Conservation (phyloP, 2,329 filamentous ascomycete species). For the Teratosphaeria gauchensis region DNA sequence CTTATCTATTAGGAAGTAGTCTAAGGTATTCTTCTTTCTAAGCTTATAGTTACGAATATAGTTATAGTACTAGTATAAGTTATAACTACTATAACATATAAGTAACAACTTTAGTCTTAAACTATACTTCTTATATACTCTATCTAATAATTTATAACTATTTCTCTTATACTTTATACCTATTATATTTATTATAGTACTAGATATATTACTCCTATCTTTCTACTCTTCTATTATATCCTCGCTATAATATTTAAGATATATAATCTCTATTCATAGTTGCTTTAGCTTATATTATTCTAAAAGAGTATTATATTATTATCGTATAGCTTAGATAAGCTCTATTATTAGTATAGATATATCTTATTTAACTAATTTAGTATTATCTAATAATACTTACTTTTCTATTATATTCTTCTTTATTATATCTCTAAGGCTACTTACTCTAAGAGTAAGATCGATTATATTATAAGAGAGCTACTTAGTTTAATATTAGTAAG, state of each 20-base stretch:
- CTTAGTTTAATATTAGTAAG: too few species aligned
- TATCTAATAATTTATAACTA: neutral
- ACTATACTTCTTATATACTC: neutral
- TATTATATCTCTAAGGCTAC: neutral
- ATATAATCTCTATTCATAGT: neutral
- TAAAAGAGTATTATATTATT: neutral
- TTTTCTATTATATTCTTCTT: neutral
- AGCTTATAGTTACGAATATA: neutral
- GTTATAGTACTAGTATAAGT: neutral
- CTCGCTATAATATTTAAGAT: neutral
- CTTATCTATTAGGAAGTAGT: neutral
- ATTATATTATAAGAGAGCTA: too few species aligned
- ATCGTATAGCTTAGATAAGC: neutral
- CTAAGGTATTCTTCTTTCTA: neutral
- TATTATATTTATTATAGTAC: neutral
- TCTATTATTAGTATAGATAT: neutral
- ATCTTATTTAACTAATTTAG: neutral
- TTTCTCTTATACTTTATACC: neutral
- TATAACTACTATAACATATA: neutral
- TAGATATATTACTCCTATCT: neutral
- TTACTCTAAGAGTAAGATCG: too few species aligned
- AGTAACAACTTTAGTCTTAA: neutral
- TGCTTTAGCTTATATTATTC: neutral
- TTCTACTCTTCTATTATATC: neutral
- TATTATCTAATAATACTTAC: neutral